These are phyloP conservation scores for Xylaria grammica DNA, from an alignment of 495 filamentous ascomycete species.

Conservation along the genomic window DNA sequence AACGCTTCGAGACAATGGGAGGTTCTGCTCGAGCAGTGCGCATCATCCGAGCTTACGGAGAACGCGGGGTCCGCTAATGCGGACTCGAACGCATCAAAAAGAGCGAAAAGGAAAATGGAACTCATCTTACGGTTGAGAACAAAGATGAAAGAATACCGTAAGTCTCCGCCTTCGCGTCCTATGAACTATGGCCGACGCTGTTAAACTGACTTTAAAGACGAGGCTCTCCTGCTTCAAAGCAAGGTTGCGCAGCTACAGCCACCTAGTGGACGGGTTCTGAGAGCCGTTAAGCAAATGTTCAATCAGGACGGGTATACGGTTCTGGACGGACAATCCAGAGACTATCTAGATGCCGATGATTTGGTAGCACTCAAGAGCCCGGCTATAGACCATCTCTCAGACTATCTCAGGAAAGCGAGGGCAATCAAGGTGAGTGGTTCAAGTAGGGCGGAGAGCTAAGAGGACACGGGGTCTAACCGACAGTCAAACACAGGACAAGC, in stretches of 20 bases:
- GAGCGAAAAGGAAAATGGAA: slow-evolving; percentile 8
- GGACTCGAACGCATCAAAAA: no score
- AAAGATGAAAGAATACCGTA: slow-evolving; percentile 28
- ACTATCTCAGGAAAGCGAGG: no score
- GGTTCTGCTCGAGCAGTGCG: no score
- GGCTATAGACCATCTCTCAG: no score
- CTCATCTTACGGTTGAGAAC: slow-evolving; percentile 7
- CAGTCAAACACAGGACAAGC: slow-evolving; percentile 8
- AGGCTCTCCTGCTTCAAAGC: slow-evolving; percentile 26
- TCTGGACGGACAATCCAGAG: slow-evolving; percentile 21
- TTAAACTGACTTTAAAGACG: slow-evolving; percentile 18
- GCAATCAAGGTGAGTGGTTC: no score
- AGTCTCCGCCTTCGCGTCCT: background rate
- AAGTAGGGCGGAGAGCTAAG: no score
- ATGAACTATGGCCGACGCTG: background rate
- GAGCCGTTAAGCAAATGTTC: slow-evolving; percentile 11
- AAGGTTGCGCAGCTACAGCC: slow-evolving; percentile 18
- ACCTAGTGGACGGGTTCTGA: slow-evolving; percentile 14
- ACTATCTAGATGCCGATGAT: slow-evolving; percentile 17
- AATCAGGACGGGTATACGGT: slow-evolving; percentile 11
- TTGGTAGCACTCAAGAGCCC: slow-evolving; percentile 17
- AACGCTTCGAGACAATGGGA: slow-evolving; percentile 22
- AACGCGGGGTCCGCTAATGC: background rate
- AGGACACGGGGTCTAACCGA: no score
- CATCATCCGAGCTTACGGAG: no score